Conservation (phyloP, 2,329 filamentous ascomycete species). For the Aureobasidium sp. region DNA sequence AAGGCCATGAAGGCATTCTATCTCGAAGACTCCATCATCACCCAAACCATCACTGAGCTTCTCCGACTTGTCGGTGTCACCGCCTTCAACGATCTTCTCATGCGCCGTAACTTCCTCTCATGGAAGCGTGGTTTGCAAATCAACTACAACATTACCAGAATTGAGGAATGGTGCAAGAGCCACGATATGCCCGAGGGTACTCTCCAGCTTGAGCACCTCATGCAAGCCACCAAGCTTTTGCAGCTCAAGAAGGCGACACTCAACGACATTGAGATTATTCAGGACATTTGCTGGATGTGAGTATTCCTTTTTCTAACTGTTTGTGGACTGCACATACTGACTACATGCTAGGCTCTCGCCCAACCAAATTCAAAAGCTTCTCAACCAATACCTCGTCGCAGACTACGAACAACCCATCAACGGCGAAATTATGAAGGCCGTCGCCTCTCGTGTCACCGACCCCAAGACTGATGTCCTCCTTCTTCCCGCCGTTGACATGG, state of each 20-base stretch:
- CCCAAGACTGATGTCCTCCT: slow-evolving; percentile 89
- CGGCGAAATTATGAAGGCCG: slow-evolving; percentile 99
- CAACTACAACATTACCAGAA: slow-evolving; percentile 99
- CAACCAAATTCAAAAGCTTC: slow-evolving; percentile 96
- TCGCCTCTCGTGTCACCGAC: slow-evolving; percentile 91
- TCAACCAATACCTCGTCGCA: slow-evolving; percentile 97
- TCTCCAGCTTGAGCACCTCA: slow-evolving; percentile 92
- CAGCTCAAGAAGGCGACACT: slow-evolving; percentile 98
- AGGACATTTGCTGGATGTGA: slow-evolving; percentile 99
- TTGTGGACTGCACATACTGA: background rate
- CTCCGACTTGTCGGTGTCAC: slow-evolving; percentile 91
- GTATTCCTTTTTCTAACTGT: slow-evolving; percentile 32
- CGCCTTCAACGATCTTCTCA: slow-evolving; percentile 94
- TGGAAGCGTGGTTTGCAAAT: slow-evolving; percentile 99
- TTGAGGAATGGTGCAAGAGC: slow-evolving; percentile 99
- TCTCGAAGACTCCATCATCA: slow-evolving; percentile 91
- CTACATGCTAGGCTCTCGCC: slow-evolving; percentile 71
- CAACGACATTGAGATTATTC: slow-evolving; percentile 99
- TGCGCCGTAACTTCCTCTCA: slow-evolving; percentile 96
- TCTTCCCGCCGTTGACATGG: slow-evolving; percentile 93
- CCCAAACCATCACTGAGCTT: slow-evolving; percentile 89
- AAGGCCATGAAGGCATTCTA: slow-evolving; percentile 99
- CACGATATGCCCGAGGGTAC: slow-evolving; percentile 99
- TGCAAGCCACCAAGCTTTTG: slow-evolving; percentile 98
- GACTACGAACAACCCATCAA: slow-evolving; percentile 99